phyloP scores from a whole-genome alignment of 1,284 basidiomycete genomes.

The Sporisorium reilianum region DNA sequence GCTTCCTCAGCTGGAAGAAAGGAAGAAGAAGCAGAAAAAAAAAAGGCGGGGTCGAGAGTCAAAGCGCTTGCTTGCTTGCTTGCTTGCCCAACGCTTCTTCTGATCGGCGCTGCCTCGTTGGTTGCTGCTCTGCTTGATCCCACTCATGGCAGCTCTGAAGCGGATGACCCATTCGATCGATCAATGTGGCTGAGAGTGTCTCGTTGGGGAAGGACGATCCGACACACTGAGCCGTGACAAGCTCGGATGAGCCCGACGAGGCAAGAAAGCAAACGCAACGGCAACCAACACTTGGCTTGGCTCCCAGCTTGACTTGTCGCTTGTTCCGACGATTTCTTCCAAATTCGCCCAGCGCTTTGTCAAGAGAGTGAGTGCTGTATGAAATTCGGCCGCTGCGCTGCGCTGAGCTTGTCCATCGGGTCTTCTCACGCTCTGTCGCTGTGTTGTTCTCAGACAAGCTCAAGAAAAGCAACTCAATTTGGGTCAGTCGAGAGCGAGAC shows the following conservation, averaged over 20 bases:
- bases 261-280: neutral
- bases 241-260: neutral
- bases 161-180: no score
- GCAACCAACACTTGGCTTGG: no score
- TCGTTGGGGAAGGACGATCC: neutral
- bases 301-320: no score
- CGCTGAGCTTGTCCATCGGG: no score
- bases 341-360: conserved; percentile 14
- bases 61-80: no score
- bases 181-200: neutral
- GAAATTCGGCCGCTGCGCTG: neutral
- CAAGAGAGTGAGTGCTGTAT: no score
- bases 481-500: neutral
- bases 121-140: conserved; percentile 2
- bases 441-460: neutral
- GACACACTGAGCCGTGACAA: neutral
- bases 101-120: conserved; percentile 6
- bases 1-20: conserved; percentile 5
- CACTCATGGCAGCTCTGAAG: neutral
- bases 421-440: neutral
- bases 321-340: conserved; percentile 39
- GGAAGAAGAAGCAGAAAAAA: neutral
- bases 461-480: neutral
- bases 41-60: conserved; percentile 13
- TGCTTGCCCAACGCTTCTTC: neutral